These are phyloP conservation scores for Pyrenochaeta sp. DNA, from an alignment of 2,329 filamentous ascomycete species.

Conservation along the genomic window DNA sequence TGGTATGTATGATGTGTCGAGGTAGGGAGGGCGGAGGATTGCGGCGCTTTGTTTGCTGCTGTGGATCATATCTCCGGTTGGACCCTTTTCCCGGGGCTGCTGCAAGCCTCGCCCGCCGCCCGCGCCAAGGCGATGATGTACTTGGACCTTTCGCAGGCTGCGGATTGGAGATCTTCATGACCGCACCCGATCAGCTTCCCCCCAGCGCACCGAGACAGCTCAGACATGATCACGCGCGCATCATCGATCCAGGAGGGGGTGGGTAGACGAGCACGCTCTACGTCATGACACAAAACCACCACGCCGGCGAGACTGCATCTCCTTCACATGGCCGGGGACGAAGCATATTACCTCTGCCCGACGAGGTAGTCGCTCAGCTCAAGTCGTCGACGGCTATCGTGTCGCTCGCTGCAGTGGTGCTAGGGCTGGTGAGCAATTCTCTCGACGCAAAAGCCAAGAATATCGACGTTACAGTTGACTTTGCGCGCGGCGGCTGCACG, in stretches of 20 bases:
- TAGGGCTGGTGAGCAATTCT: conserved; percentile 81
- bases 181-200: conserved; percentile 3
- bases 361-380: conserved; percentile 77
- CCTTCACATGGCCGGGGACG: not conserved
- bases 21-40: not conserved
- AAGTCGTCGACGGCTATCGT: conserved; percentile 84
- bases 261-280: conserved; percentile 9
- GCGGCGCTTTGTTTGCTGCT: not conserved
- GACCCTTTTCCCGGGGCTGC: conserved; percentile 24
- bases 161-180: conserved; percentile 17
- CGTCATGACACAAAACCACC: conserved; percentile 18
- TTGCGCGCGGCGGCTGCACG: conserved; percentile 75
- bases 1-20: not conserved
- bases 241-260: conserved; percentile 7
- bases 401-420: conserved; percentile 73
- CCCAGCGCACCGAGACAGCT: not conserved
- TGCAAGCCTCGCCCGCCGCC: conserved; percentile 7
- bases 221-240: conserved; percentile 15
- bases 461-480: conserved; percentile 77
- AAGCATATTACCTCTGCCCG: conserved; percentile 72
- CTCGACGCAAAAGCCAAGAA: conserved; percentile 79
- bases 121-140: conserved; percentile 1
- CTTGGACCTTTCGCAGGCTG: not conserved
- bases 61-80: conserved; percentile 20
- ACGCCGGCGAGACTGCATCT: not conserved